Percentiles rank a stretch among this genome's conserved stretches.
Conservation (phyloP, 495 filamentous ascomycete genomes). For the Trichoderma orchidacearum region DNA sequence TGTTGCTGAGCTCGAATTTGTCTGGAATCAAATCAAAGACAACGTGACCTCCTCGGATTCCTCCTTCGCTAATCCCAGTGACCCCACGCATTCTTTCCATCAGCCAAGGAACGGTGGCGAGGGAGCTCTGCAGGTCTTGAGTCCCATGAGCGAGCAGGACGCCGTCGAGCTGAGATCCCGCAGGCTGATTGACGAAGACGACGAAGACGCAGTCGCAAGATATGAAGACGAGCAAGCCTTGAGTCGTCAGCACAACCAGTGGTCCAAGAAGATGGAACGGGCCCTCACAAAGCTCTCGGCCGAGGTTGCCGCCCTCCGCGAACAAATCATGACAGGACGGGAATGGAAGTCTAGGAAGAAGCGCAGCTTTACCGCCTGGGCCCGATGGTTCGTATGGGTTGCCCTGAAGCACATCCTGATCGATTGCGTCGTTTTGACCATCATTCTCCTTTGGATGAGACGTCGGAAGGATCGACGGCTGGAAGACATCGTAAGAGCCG, state of each 20-base stretch:
- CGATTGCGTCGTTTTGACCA: conserved; percentile 53
- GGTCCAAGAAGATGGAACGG: conserved; percentile 73
- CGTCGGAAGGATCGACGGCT: conserved; percentile 60
- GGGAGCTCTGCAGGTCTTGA: conserved; percentile 52
- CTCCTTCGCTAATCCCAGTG: conserved; percentile 32
- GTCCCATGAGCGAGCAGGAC: conserved; percentile 70
- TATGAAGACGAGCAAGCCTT: conserved; percentile 21
- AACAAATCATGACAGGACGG: conserved; percentile 66
- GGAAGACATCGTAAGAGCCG: conserved; percentile 57
- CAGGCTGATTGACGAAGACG: conserved; percentile 20
- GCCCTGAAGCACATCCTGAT: conserved; percentile 58
- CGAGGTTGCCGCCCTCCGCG: conserved; percentile 84
- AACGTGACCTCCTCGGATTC: conserved; percentile 52
- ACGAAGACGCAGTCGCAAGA: conserved; percentile 11
- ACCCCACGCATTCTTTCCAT: conserved; percentile 15
- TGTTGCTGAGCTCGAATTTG: conserved; percentile 90
- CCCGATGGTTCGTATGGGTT: conserved; percentile 56
- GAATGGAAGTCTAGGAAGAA: conserved; percentile 40
- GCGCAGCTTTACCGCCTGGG: conserved; percentile 51
- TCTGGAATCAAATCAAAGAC: conserved; percentile 93
- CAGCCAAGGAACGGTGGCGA: conserved; percentile 31
- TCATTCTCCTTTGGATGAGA: conserved; percentile 69
- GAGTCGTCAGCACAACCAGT: conserved; percentile 36
- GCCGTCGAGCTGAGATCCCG: conserved; percentile 41
- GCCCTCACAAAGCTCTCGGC: conserved; percentile 82